Evolutionary conservation across 2,329 filamentous ascomycete genomes (phyloP).

Genomic region (Exserohilum rostratum): DNA sequence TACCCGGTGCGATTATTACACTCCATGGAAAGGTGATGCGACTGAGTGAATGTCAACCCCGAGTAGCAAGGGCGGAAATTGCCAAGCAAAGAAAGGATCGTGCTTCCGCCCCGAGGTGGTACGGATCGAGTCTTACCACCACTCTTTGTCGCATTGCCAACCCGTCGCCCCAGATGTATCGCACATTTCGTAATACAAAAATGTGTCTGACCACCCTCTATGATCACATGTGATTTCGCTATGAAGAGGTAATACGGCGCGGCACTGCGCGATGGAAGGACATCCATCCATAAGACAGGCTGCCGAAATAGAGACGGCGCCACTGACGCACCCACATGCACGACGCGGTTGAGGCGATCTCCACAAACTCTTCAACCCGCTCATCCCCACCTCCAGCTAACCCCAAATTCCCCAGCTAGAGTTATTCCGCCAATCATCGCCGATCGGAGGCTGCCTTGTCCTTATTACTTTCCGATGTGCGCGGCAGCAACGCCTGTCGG

Average conservation of each 20-base stretch:
- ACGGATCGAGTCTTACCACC: neutral
- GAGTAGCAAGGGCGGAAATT: neutral
- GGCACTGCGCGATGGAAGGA: constrained; percentile 36
- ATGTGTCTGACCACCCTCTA: neutral
- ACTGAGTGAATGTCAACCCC: neutral
- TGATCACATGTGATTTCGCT: constrained; percentile 6
- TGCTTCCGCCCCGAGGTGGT: neutral
- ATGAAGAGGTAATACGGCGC: neutral
- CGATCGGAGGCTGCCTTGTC: constrained; percentile 4
- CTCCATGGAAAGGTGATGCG: neutral
- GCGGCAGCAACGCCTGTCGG: constrained; percentile 3
- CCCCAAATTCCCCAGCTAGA: constrained; percentile 12
- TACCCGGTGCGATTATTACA: neutral
- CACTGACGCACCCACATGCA: constrained; percentile 15
- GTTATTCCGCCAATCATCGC: constrained; percentile 19
- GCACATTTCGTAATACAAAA: constrained; percentile 5
- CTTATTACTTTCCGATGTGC: constrained; percentile 9
- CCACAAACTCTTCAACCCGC: constrained; percentile 11
- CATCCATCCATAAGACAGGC: constrained; percentile 1
- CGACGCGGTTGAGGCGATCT: constrained; percentile 20
- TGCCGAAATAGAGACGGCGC: constrained; percentile 8
- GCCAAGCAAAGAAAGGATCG: constrained; percentile 7
- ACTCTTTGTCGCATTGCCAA: neutral
- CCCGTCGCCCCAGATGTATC: neutral
- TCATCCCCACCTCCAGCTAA: constrained; percentile 9